Percentiles rank a stretch among this genome's conserved stretches.
Evolutionary conservation across 2,329 filamentous ascomycete species (phyloP).

Genomic region (Xylaria polymorpha): DNA sequence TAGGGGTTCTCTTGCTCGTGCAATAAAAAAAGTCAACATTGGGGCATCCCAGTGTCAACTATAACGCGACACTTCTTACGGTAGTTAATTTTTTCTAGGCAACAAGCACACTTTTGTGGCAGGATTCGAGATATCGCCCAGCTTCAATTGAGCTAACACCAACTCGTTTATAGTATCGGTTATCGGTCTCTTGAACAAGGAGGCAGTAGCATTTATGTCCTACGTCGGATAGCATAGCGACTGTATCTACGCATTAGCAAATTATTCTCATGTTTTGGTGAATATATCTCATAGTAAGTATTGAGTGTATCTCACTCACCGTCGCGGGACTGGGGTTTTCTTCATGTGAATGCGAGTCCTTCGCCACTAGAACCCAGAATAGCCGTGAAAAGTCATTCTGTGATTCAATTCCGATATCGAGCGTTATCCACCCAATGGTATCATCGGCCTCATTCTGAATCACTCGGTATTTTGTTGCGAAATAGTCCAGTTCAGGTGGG

Average conservation of each 20-base stretch:
- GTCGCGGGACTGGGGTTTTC: not conserved
- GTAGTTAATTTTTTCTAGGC: not conserved
- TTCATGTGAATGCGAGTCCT: conserved; percentile 10
- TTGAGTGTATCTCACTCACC: conserved; percentile 2
- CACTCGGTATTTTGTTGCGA: conserved; percentile 14
- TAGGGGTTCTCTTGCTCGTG: too few species aligned
- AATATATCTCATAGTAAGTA: not conserved
- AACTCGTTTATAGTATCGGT: conserved; percentile 16
- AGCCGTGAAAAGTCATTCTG: conserved; percentile 1
- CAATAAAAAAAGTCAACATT: too few species aligned
- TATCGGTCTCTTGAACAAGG: not conserved
- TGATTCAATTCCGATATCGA: conserved; percentile 4
- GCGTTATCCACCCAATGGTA: conserved; percentile 19
- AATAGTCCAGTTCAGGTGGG: conserved; percentile 16
- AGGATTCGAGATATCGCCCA: conserved; percentile 2
- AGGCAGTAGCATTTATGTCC: not conserved
- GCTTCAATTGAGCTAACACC: conserved; percentile 10
- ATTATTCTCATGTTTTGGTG: too few species aligned
- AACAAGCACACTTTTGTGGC: conserved; percentile 7
- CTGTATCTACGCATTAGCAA: not conserved
- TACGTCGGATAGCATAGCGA: too few species aligned
- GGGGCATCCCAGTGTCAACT: too few species aligned
- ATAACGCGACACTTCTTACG: not conserved
- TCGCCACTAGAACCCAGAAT: conserved; percentile 19
- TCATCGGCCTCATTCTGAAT: not conserved